A percentile compares a stretch with the other conserved stretches of the same genome.
These are phyloP conservation scores for Escovopsis sp. DNA, from an alignment of 2,329 filamentous ascomycete species.

Conservation along the genomic window DNA sequence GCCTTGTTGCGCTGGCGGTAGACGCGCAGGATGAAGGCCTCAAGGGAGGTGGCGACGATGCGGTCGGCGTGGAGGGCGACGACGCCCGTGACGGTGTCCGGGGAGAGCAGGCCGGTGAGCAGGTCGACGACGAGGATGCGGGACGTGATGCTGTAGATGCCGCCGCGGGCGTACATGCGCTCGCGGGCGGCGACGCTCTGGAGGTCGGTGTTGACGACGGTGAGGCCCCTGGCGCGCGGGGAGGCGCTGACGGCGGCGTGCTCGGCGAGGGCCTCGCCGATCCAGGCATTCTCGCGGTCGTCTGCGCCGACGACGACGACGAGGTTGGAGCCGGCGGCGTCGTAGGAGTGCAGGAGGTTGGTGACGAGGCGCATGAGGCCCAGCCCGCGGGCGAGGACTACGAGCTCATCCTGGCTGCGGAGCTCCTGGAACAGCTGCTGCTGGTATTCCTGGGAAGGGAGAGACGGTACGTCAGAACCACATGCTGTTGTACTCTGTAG, in stretches of 20 bases:
- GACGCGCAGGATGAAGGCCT: slow-evolving; percentile 88
- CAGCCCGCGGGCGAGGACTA: slow-evolving; percentile 80
- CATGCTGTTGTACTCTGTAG: no score
- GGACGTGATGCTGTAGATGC: slow-evolving; percentile 91
- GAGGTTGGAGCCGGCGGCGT: slow-evolving; percentile 87
- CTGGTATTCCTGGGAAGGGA: slow-evolving; percentile 58
- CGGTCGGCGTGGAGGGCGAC: slow-evolving; percentile 80
- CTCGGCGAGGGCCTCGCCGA: slow-evolving; percentile 88
- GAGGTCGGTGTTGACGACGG: slow-evolving; percentile 84
- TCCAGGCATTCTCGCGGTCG: slow-evolving; percentile 90
- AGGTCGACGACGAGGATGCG: slow-evolving; percentile 90
- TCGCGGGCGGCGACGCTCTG: slow-evolving; percentile 77
- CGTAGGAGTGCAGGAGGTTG: slow-evolving; percentile 94
- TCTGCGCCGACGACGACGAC: slow-evolving; percentile 80
- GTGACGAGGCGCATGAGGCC: slow-evolving; percentile 83
- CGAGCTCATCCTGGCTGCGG: slow-evolving; percentile 79
- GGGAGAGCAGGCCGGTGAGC: slow-evolving; percentile 65
- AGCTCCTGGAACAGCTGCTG: slow-evolving; percentile 89
- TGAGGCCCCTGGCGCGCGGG: slow-evolving; percentile 68
- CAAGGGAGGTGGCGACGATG: slow-evolving; percentile 70
- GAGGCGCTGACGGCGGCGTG: slow-evolving; percentile 82
- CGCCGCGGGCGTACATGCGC: slow-evolving; percentile 80
- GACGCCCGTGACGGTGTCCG: slow-evolving; percentile 74
- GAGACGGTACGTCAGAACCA: no score
- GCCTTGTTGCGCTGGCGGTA: slow-evolving; percentile 88